Conservation (phyloP, 208 protist species). For the Trypanosoma melophagium region DNA sequence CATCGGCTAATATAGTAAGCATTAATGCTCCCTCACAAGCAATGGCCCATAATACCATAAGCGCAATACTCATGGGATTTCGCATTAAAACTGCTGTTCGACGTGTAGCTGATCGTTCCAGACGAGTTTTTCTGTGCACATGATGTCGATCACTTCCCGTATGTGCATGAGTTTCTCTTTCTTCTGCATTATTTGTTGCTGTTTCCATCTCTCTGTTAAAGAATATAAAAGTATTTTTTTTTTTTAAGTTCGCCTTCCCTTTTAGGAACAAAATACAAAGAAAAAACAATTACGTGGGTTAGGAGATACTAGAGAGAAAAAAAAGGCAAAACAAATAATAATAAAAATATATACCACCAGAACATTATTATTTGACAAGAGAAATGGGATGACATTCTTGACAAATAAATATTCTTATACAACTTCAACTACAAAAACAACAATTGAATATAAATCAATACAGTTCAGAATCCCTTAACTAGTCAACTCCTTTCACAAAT, state of each 20-base stretch:
- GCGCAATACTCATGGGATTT: constrained; percentile 33
- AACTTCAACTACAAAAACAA: no score
- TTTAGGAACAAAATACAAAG: no score
- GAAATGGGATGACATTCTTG: not conserved
- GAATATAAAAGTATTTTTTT: constrained; percentile 14
- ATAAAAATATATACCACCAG: not conserved
- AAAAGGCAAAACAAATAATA: no score
- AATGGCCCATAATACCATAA: constrained; percentile 50
- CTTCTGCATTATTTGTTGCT: no score
- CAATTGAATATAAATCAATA: no score
- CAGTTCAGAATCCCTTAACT: no score
- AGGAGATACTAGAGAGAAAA: no score
- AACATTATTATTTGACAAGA: not conserved
- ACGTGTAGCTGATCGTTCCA: not conserved
- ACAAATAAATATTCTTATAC: not conserved
- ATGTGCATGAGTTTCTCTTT: not conserved
- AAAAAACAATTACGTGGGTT: no score
- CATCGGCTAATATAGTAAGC: constrained; percentile 61
- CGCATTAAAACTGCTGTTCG: constrained; percentile 19
- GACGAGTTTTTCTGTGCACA: not conserved
- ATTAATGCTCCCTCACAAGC: constrained; percentile 35
- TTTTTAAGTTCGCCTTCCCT: not conserved
- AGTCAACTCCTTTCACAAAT: no score
- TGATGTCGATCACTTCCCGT: not conserved
- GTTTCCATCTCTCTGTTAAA: constrained; percentile 15